Evolutionary conservation across 768 basidiomycete species (phyloP), one percentile per base, ranked within the genome.

Genomic region (Boletellus emodensis): DNA sequence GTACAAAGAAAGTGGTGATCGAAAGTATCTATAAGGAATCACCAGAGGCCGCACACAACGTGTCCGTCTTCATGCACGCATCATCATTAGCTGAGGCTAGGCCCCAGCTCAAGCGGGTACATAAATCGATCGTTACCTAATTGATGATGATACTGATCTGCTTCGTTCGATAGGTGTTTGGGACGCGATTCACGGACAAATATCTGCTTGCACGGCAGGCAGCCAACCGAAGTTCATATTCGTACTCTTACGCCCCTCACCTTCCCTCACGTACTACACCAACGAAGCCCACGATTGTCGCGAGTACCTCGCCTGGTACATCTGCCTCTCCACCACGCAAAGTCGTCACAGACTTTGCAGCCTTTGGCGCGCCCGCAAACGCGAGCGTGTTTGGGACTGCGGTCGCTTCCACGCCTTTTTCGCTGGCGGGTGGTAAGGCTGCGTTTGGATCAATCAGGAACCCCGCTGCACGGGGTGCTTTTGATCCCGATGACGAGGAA

Each of bases 101-200:
- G 49, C 84, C 88, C 3, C 69, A 82, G 44, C 75, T 97, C 53
- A 85, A 89, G 71, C 84, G 85, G 73, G 94, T 93, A 63, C 53
- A 77, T 66, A 37, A 26, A 40, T 1, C 13, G 17, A 30, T 18
- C 22, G 44, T n/a, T 34, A 4, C 8, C 4, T 9, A 3, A 38
- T 17, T 15, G 11, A 37, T 50, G 56, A 39, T 41, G 36, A 15
- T 50, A 26, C 57, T 53, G 32, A 58, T 36, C 20, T 12, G 3
- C 26, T 39, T 51, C 32, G 49, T 45, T 53, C 36, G 4, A 24
- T 64, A 96, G 94, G 89, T 96, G 41, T 83, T 85, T 43, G 92
- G 91, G n/a, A 90, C 92, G 37, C 87, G 95, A 3, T 95, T 97
- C 74, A 97, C 95, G 17, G 94, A 98, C 58, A 94, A 95, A 68